Evolutionary conservation across 805 yeast species (phyloP), one percentile per base, ranked within the genome.

Genomic region (Metschnikowia chrysomelidarum): DNA sequence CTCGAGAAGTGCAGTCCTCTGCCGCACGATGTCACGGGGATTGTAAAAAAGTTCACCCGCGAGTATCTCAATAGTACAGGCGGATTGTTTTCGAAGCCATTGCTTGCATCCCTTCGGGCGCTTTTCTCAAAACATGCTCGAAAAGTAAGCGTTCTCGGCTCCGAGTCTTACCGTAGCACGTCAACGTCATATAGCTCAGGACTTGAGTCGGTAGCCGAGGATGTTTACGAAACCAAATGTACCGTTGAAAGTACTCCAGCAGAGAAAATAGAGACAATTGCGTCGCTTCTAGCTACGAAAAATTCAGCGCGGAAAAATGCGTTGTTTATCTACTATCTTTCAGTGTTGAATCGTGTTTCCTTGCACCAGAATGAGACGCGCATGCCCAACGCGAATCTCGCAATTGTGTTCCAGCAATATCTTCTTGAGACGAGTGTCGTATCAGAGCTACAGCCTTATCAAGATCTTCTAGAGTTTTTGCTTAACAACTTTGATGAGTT

Each of bases 361-460:
- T 17, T 30, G 2, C 45, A 46, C 25, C 47, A 44, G 22, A 44
- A 38, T 2, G 24, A 40, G 2, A 60, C 66, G 4, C 56, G 56
- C 22, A 60, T 60, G 66, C 38, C 57, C 5, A 36, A 50, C 10
- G 43, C 47, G 21, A 59, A 59, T 36, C 49, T 44, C 21, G 48
- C 64, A 10, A 60, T 59, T 17, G 54, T 60, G 19, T 60, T 59
- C 40, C 64, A 57, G 37, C 66, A 62, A 8, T 57, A 58, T 34
- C 39, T 60, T 13, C 53, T 59, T 27, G 43, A 42, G 19, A 40
- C 49, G n/a, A 17, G 40, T 17, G 32, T 28, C 7, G 38, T 45
- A n/a, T 30, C 39, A 1, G 48, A 40, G 12, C 43, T 47, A 22
- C 34, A 33, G 20, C 29, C 38, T 10, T 41, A 34, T 16, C 48